These are phyloP conservation scores for carrot (Daucus carota) DNA, from an alignment of 129 eudicot genomes.

Conservation along the genomic window DNA sequence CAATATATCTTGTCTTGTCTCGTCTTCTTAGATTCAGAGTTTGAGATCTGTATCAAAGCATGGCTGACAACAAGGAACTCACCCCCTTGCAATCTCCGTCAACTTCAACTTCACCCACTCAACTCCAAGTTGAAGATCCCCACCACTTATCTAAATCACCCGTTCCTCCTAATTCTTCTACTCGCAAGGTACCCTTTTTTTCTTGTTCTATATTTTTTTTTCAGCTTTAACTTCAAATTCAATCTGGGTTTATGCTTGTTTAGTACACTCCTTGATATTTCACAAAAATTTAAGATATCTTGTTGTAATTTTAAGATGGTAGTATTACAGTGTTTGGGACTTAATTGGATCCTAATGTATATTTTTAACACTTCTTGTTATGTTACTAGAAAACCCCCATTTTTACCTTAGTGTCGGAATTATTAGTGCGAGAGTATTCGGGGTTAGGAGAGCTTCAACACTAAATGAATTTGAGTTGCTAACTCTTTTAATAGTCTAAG, in stretches of 20 bases:
- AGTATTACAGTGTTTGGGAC: background rate
- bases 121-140: slow-evolving; percentile 35
- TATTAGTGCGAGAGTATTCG: background rate
- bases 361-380: background rate
- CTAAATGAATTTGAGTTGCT: background rate
- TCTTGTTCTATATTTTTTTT: no score
- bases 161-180: slow-evolving; percentile 78
- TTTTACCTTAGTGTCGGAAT: background rate
- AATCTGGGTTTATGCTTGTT: background rate
- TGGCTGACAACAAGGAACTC: background rate
- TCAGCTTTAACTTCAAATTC: background rate
- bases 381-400: background rate
- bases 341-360: background rate
- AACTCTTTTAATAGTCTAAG: background rate
- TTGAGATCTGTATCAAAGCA: slow-evolving; percentile 5
- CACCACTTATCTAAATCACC: slow-evolving; percentile 69
- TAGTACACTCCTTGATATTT: background rate
- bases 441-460: background rate
- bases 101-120: background rate
- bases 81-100: background rate
- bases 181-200: slow-evolving; percentile 62
- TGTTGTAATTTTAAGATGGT: background rate
- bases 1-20: no score
- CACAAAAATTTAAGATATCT: background rate
- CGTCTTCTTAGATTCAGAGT: no score